Percentiles rank a stretch among this genome's conserved stretches.
Evolutionary conservation across 306 rosid species (phyloP).

Genomic region (Urtica urens): DNA sequence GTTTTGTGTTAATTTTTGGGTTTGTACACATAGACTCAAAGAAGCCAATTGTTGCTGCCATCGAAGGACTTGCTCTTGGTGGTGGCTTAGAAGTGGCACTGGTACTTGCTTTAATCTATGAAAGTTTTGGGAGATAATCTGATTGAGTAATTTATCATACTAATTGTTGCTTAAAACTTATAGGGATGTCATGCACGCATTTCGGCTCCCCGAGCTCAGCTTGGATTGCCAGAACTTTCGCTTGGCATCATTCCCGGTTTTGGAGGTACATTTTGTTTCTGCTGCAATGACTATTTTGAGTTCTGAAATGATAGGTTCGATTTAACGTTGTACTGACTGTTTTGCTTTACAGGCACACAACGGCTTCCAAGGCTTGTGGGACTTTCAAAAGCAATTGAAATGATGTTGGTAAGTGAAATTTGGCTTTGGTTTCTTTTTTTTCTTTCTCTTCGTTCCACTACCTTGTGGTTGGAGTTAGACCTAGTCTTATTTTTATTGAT

Average conservation of each 20-base stretch:
- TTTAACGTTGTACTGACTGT: constrained; percentile 19
- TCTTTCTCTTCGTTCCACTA: background rate
- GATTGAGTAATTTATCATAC: background rate
- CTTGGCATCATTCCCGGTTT: constrained; percentile 94
- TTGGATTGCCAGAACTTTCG: constrained; percentile 86
- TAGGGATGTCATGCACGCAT: constrained; percentile 95
- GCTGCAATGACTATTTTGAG: background rate
- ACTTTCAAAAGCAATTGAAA: constrained; percentile 66
- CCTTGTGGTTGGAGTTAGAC: background rate
- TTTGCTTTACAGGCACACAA: constrained; percentile 99
- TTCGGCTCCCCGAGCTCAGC: constrained; percentile 72
- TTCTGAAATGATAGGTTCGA: constrained; percentile 23
- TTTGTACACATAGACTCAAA: constrained; percentile 49
- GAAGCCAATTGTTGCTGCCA: constrained; percentile 90
- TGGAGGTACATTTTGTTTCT: constrained; percentile 55
- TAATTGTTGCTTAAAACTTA: constrained; percentile 6
- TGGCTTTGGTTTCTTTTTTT: constrained; percentile 4
- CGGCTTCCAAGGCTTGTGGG: constrained; percentile 97
- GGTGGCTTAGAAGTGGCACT: constrained; percentile 94
- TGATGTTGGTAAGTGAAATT: constrained; percentile 98
- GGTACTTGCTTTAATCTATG: constrained; percentile 43
- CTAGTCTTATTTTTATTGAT: background rate
- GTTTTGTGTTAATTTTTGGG: background rate
- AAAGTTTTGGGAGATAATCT: background rate
- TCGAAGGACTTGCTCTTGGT: constrained; percentile 93